phyloP scores from a whole-genome alignment of 2,329 filamentous ascomycete genomes.

The Drechslera avenae region DNA sequence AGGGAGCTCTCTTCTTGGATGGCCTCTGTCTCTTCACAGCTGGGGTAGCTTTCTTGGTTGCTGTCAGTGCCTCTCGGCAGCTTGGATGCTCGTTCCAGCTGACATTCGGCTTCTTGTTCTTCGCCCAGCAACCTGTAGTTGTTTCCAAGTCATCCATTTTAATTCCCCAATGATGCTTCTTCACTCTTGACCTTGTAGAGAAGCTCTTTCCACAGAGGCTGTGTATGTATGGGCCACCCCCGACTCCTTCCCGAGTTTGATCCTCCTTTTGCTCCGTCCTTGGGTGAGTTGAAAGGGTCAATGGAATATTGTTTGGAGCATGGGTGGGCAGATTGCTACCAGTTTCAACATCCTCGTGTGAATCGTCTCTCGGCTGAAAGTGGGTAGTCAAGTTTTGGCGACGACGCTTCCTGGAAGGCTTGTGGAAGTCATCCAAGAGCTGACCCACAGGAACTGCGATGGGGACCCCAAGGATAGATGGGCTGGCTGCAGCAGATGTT shows the following conservation, averaged over 20 bases:
- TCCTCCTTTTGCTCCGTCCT: neutral
- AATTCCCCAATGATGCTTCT: slow-evolving; percentile 44
- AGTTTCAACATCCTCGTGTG: neutral
- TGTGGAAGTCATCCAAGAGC: slow-evolving; percentile 13
- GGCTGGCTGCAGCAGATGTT: neutral
- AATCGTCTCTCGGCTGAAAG: neutral
- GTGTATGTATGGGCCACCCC: slow-evolving; percentile 29
- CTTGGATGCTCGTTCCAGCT: slow-evolving; percentile 41
- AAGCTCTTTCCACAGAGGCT: slow-evolving; percentile 39
- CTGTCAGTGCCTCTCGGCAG: slow-evolving; percentile 21
- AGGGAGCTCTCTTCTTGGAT: slow-evolving; percentile 8
- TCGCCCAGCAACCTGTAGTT: slow-evolving; percentile 41
- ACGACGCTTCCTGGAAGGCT: slow-evolving; percentile 9
- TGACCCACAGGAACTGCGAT: slow-evolving; percentile 13
- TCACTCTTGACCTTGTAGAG: slow-evolving; percentile 29
- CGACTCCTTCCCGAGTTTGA: neutral
- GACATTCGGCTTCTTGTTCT: slow-evolving; percentile 34
- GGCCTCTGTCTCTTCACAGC: neutral
- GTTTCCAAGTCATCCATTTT: slow-evolving; percentile 30
- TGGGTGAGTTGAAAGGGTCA: neutral
- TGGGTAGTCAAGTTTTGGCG: neutral
- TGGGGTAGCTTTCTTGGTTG: neutral
- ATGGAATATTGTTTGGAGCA: neutral
- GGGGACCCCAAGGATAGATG: slow-evolving; percentile 12
- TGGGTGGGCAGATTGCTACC: neutral